These are phyloP conservation scores for Brettanomyces naardenensis DNA, from an alignment of 805 yeast genomes.

Conservation along the genomic window DNA sequence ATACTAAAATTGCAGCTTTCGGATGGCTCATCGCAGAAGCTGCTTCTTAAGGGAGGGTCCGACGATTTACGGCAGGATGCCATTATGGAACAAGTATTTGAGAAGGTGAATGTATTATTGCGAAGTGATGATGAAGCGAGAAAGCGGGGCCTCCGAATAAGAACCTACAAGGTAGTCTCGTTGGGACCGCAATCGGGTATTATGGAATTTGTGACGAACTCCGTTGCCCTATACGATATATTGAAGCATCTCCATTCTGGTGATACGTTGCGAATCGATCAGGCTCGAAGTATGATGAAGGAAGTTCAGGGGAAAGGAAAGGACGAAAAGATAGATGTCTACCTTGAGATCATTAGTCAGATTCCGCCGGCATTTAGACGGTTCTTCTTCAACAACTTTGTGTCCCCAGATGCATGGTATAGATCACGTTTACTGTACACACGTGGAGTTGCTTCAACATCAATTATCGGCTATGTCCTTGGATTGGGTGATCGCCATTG, in stretches of 20 bases:
- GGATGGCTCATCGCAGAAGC: slow-evolving; percentile 50
- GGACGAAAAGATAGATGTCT: slow-evolving; percentile 37
- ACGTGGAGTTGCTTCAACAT: slow-evolving; percentile 73
- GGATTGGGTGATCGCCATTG: slow-evolving; percentile 96
- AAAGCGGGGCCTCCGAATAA: slow-evolving; percentile 48
- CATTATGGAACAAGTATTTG: slow-evolving; percentile 95
- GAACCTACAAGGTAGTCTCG: slow-evolving; percentile 88
- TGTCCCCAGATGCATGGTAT: slow-evolving; percentile 71
- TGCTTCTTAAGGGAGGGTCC: slow-evolving; percentile 74
- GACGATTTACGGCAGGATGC: slow-evolving; percentile 95
- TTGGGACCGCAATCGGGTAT: slow-evolving; percentile 82
- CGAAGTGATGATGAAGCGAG: slow-evolving; percentile 46
- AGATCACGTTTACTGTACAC: slow-evolving; percentile 54
- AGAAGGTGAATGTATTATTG: slow-evolving; percentile 68
- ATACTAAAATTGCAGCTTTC: slow-evolving; percentile 48
- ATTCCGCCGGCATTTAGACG: slow-evolving; percentile 61
- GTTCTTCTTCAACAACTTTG: slow-evolving; percentile 63
- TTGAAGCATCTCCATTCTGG: slow-evolving; percentile 54
- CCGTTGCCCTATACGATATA: slow-evolving; percentile 63
- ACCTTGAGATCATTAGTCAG: slow-evolving; percentile 35
- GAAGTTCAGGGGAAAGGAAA: slow-evolving; percentile 39
- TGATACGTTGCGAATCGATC: slow-evolving; percentile 40
- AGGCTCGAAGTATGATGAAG: slow-evolving; percentile 62
- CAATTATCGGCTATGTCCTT: slow-evolving; percentile 79
- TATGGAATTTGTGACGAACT: slow-evolving; percentile 80